Conservation (phyloP, 2,329 filamentous ascomycete genomes). For the Aspergillus fumigatiaffinis region DNA sequence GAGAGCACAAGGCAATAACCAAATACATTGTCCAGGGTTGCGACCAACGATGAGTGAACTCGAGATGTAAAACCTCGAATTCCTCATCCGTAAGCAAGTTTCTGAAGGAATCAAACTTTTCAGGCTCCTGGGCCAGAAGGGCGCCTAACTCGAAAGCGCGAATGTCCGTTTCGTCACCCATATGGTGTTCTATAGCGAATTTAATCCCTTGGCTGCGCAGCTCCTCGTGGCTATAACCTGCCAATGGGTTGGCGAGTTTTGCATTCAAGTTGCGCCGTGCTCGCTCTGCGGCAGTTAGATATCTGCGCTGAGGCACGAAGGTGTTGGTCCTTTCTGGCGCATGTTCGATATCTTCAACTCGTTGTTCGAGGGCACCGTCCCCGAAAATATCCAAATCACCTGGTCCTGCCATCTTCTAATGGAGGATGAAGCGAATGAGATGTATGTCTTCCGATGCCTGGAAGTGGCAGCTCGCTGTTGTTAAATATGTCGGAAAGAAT, state of each 20-base stretch:
- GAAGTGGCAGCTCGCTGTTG: not conserved
- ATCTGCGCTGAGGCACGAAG: constrained; percentile 20
- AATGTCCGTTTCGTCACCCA: constrained; percentile 54
- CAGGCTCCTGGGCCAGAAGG: constrained; percentile 53
- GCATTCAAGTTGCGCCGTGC: constrained; percentile 43
- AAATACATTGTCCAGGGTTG: constrained; percentile 64
- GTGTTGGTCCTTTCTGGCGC: constrained; percentile 11
- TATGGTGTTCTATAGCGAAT: constrained; percentile 55
- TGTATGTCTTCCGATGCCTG: not conserved
- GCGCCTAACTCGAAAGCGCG: constrained; percentile 59
- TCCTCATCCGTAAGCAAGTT: constrained; percentile 53
- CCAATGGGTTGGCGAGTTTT: constrained; percentile 53
- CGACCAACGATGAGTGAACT: constrained; percentile 64
- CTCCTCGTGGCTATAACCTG: constrained; percentile 47
- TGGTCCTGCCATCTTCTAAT: constrained; percentile 12
- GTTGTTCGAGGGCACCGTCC: constrained; percentile 3
- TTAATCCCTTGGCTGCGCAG: constrained; percentile 54
- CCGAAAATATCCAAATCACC: constrained; percentile 5
- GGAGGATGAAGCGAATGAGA: not conserved
- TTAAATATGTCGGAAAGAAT: not conserved
- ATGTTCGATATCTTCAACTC: constrained; percentile 11
- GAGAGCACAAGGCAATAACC: constrained; percentile 63
- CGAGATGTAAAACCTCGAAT: constrained; percentile 53
- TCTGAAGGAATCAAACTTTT: constrained; percentile 50
- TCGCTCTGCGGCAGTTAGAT: constrained; percentile 36